A percentile compares a stretch with the other conserved stretches of the same genome.
These are phyloP conservation scores for Cercospora sp. DNA, from an alignment of 2,329 filamentous ascomycete species.

Conservation along the genomic window DNA sequence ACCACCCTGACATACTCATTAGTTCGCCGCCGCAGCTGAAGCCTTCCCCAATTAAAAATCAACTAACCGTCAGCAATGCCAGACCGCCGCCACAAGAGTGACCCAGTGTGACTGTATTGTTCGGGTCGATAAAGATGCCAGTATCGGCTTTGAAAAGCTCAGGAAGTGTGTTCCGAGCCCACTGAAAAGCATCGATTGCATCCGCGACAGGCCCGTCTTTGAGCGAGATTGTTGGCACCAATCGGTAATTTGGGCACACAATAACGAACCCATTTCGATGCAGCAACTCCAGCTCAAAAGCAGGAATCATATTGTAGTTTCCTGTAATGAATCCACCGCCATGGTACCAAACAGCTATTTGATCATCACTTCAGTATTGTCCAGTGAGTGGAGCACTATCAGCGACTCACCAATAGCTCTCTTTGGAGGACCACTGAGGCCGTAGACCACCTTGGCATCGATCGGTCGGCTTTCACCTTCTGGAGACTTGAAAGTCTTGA, in stretches of 20 bases:
- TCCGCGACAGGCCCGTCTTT: neutral
- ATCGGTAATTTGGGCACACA: neutral
- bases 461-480: neutral
- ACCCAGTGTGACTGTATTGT: neutral
- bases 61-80: neutral
- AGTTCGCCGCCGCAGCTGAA: neutral
- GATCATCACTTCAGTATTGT: neutral
- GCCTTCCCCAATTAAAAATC: neutral
- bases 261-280: neutral
- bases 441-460: neutral
- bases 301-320: neutral
- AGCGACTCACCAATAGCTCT: neutral
- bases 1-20: neutral
- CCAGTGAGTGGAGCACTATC: neutral
- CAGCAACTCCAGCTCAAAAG: neutral
- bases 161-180: neutral
- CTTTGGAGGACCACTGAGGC: neutral
- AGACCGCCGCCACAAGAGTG: neutral
- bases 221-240: neutral
- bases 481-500: neutral
- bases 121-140: neutral
- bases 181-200: neutral
- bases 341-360: neutral
- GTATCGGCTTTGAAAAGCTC: neutral
- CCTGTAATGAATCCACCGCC: neutral